A percentile compares a stretch with the other conserved stretches of the same genome.
Conservation (phyloP, 1,284 basidiomycete genomes). For the Ustilago xerochloae region DNA sequence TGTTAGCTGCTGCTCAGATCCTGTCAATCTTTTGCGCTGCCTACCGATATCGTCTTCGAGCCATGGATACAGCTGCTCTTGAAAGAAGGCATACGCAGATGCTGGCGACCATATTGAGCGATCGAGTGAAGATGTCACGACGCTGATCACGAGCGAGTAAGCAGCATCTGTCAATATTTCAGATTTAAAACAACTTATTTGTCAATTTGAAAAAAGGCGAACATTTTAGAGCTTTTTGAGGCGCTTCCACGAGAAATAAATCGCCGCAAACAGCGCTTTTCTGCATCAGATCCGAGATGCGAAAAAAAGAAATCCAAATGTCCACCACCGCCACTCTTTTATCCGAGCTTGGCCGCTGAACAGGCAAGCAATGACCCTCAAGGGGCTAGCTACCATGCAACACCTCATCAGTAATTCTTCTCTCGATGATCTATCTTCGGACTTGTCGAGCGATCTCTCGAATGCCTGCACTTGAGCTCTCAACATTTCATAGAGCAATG, state of each 20-base stretch:
- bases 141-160: neutral
- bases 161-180: too few species aligned
- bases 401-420: too few species aligned
- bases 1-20: too few species aligned
- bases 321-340: constrained; percentile 22
- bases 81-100: too few species aligned
- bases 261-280: constrained; percentile 1
- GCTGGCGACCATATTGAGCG: too few species aligned
- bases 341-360: neutral
- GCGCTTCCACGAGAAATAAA: neutral
- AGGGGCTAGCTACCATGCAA: neutral
- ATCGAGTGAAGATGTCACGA: neutral
- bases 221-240: neutral
- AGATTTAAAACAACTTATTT: neutral
- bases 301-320: constrained; percentile 21
- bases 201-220: neutral
- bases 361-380: neutral
- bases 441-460: too few species aligned
- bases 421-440: too few species aligned
- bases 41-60: neutral
- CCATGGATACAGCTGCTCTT: too few species aligned
- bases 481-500: neutral
- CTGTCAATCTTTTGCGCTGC: too few species aligned
- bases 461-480: too few species aligned
- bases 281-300: constrained; percentile 7